Evolutionary conservation across 2,329 filamentous ascomycete species (phyloP), one percentile per base, ranked within the genome.

Genomic region (Phoma herbarum): DNA sequence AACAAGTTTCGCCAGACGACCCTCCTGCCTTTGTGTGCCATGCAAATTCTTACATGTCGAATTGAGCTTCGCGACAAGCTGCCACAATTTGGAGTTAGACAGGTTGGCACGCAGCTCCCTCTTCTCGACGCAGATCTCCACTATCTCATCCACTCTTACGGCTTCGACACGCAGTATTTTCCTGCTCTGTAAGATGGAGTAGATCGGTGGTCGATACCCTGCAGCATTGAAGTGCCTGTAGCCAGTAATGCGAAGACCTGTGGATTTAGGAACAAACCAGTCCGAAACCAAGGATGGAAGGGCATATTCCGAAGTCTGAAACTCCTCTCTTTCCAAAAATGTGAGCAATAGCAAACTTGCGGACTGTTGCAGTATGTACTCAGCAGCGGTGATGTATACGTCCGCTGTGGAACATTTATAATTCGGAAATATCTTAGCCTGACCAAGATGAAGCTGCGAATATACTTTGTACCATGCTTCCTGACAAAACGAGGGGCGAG

Each of bases 211-310:
- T 20, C 35, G 43, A 6, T 39, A 11, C 10, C 46, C 45, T 1
- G 61, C 51, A 3, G 63, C 63, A 4, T 49, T 10, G 41, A 64
- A 67, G 14, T 55, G 41, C 29, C 22, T 26, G 39, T 65, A 67
- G 1, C 65, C 66, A 11, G 59, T 64, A 4, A 64, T 29, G 11
- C 66, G 53, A 16, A 66, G 58, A 0, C 63, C 60, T 2, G 60
- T 26, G 16, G 37, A 39, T 22, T 57, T 43, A 3, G 49, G 52
- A 18, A 53, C 33, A 25, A 47, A 59, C 65, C 65, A 70, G 44
- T 68, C 64, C 2, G 67, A 62, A 3, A 66, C 66, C 64, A 62
- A 70, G 3, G 66, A 69, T 11, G 63, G 64, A 14, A 70, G 37
- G 7, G 31, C 31, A 10, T 37, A 29, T 8, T 60, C 29, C 11